phyloP scores from a whole-genome alignment of 176 grass and related monocot species.

The Secale cereale region DNA sequence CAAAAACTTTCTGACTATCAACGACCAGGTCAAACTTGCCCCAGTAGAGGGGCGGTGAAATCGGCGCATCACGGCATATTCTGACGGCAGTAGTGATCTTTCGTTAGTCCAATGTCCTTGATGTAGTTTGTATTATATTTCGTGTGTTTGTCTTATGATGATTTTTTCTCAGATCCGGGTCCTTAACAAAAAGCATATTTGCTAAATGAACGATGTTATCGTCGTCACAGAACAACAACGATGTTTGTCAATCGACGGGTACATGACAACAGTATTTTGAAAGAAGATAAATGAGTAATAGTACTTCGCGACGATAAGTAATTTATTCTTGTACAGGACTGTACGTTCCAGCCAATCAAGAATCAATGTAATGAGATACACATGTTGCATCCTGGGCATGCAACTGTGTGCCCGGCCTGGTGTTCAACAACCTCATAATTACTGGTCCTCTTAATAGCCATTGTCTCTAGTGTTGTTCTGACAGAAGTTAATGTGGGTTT shows the following conservation, averaged over 20 bases:
- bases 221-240: background rate
- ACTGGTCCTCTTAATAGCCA: conserved; percentile 30
- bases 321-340: background rate
- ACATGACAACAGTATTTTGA: background rate
- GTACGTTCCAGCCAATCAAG: background rate
- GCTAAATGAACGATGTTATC: background rate
- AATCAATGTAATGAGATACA: conserved; percentile 4
- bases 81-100: too few relatives aligned
- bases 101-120: too few relatives aligned
- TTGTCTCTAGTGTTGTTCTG: conserved; percentile 37
- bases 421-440: conserved; percentile 44
- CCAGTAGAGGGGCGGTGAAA: too few relatives aligned
- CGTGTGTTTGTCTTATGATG: too few relatives aligned
- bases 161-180: too few relatives aligned
- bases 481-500: conserved; percentile 31
- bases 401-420: conserved; percentile 21
- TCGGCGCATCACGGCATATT: too few relatives aligned
- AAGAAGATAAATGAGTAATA: background rate
- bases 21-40: too few relatives aligned
- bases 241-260: background rate
- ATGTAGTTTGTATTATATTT: too few relatives aligned
- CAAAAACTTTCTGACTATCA: too few relatives aligned
- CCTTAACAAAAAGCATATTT: background rate
- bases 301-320: background rate
- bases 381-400: background rate